Base-by-base conservation (phyloP, 2,329 filamentous ascomycete species). In the Daldinia sp. region DNA sequence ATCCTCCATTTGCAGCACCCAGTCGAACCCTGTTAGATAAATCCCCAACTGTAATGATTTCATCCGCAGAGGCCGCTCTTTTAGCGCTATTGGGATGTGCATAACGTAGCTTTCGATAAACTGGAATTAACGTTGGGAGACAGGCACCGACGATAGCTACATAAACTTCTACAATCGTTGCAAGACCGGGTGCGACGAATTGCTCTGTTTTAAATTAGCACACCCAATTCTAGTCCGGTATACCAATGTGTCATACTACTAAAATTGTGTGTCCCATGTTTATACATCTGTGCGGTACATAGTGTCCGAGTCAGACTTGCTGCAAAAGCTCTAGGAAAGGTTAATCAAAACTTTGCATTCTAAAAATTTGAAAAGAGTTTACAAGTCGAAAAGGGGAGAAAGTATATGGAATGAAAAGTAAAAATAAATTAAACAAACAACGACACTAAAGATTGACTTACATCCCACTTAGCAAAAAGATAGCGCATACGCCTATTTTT, bases 181-280 rank as follows among this genome's bases (percentile, higher is more conserved):
- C 20, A 26, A 48, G 20, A 20, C 44, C 46, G 23, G 46, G 6
- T 20, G 46, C 26, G 46, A 50, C 13, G 26, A 30, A 50, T 30
- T 50, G 23, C 23, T 30, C 46, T 50, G 15, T n/a, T 15, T 50
- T 50, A 23, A 23, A 30, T 50, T 50, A 50, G 46, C 23, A 30
- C 28, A 50, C 13, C 13, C 7, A 28, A 6, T 13, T 30, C 10
- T 50, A 6, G 6, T 28, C 23, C 2, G 1, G 6, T 50, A n/a
- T 50, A 15, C 3, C 6, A 18, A 28, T 28, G 23, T 12, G 26
- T n/a, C 46, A 12, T 50, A 50, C 46, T 50, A 9, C 23, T 50
- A 30, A 50, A 50, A 2, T 50, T 50, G 6, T 30, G 5, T 30
- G 23, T 50, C 6, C 13, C 23, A 6, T 50, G 20, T 26, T 23